These are phyloP conservation scores for Golubevia pallescens DNA, from an alignment of 1,284 basidiomycete genomes.

Conservation along the genomic window DNA sequence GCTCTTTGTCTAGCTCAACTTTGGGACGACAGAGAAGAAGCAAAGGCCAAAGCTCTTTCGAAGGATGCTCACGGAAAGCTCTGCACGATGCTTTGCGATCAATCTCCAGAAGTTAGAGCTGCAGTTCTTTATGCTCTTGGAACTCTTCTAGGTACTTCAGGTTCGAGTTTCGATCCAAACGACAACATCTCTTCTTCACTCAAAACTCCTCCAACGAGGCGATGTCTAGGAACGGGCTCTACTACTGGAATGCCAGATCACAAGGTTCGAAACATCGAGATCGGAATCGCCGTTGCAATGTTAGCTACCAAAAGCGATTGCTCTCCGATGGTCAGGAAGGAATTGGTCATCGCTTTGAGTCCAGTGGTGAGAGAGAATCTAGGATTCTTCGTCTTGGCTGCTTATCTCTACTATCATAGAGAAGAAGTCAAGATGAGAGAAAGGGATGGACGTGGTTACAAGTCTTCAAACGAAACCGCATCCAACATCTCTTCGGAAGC, in stretches of 20 bases:
- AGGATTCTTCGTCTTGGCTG: conserved; percentile 92
- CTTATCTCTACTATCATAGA: conserved; percentile 89
- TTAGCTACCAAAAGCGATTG: conserved; percentile 87
- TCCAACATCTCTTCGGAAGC: conserved; percentile 49
- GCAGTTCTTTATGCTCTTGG: conserved; percentile 90
- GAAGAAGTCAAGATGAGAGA: conserved; percentile 69
- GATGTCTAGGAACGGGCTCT: conserved; percentile 80
- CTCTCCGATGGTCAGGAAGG: conserved; percentile 93
- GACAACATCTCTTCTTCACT: conserved; percentile 40
- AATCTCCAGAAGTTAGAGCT: conserved; percentile 88
- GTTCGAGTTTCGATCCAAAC: conserved; percentile 63
- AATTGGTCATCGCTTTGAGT: conserved; percentile 87
- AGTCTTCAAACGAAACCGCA: conserved; percentile 61
- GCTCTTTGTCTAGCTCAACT: conserved; percentile 91
- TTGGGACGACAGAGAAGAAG: conserved; percentile 91
- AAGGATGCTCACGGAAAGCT: conserved; percentile 84
- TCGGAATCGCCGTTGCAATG: conserved; percentile 69
- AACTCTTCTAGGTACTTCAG: conserved; percentile 89
- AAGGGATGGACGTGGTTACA: conserved; percentile 68
- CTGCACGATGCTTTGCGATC: conserved; percentile 81
- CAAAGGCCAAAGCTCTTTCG: conserved; percentile 83
- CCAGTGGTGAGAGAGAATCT: conserved; percentile 94
- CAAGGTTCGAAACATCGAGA: conserved; percentile 71
- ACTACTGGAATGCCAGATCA: conserved; percentile 79
- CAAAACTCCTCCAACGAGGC: conserved; percentile 31